Conservation (phyloP, 2,329 filamentous ascomycete species). For the Colletotrichum godetiae region DNA sequence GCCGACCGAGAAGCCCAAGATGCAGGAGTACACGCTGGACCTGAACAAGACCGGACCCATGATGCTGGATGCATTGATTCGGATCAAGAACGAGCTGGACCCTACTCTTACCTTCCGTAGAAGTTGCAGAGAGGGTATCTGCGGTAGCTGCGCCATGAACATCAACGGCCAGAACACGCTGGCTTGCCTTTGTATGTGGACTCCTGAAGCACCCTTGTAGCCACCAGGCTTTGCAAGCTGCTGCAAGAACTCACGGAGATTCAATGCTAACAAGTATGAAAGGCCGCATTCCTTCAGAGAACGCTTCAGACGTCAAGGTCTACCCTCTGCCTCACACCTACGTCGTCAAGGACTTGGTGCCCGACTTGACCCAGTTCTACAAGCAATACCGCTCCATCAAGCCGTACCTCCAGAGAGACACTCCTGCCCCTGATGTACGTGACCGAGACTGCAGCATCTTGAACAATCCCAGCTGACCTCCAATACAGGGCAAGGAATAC, state of each 20-base stretch:
- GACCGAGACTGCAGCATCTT: neutral
- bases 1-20: conserved; percentile 90
- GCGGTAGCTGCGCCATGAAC: conserved; percentile 99
- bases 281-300: conserved; percentile 95
- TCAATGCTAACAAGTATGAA: conserved; percentile 43
- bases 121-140: conserved; percentile 98
- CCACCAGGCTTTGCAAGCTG: neutral
- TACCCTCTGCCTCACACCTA: conserved; percentile 99
- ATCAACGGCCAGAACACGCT: conserved; percentile 99
- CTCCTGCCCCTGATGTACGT: conserved; percentile 84
- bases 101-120: conserved; percentile 95
- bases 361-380: conserved; percentile 98
- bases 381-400: conserved; percentile 99
- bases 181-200: conserved; percentile 90
- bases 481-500: conserved; percentile 83
- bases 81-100: conserved; percentile 99
- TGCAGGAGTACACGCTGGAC: conserved; percentile 96
- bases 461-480: conserved; percentile 7
- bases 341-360: conserved; percentile 98
- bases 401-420: conserved; percentile 95
- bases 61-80: conserved; percentile 95
- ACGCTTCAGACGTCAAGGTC: conserved; percentile 85
- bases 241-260: neutral
- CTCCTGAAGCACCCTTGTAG: neutral
- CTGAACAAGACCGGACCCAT: conserved; percentile 99